Evolutionary conservation across 768 basidiomycete species (phyloP), one percentile per base, ranked within the genome.

Genomic region (Dentipellis fragilis): DNA sequence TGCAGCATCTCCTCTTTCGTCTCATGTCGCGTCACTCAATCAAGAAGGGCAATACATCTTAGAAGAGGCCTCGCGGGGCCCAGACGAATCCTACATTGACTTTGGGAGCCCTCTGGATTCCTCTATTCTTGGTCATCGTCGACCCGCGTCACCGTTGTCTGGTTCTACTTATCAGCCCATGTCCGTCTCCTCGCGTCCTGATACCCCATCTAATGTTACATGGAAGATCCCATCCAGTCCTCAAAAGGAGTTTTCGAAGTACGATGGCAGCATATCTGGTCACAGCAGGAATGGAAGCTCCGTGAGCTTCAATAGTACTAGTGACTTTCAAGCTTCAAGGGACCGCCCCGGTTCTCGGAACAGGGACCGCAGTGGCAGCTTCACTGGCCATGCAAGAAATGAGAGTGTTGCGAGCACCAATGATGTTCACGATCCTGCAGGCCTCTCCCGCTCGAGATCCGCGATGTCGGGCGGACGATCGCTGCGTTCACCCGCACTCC

Each of bases 201-300:
- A 65, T 47, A 87, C 88, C 23, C 88, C 88, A 37, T 89, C 89
- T 1, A 87, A 85, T 65, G 76, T 88, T 52, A 79, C 80, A n/a
- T 89, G 87, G 87, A 80, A 75, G 52, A 55, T 72, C 21, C 69
- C 73, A 16, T 48, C 64, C 34, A 69, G 65, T 49, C 64, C 69
- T 7, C 49, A 64, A 19, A 59, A 53, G 37, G 0, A 9, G 3
- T 51, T 7, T 16, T 51, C 51, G 12, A 35, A 38, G 34, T 14
- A 35, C 11, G 29, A 66, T 63, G 66, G 70, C 65, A 69, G 59
- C 22, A 59, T 60, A 23, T 62, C 60, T 36, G 68, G 66, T 21
- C 84, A 85, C 61, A 80, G 69, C 56, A 73, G 82, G 59, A 81
- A 78, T 61, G 80, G 77, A 49, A 88, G 84, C 62, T 80, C 79